These are phyloP conservation scores for Smittium culicis DNA, from an alignment of 371 early-diverging fungal genomes.

Conservation along the genomic window DNA sequence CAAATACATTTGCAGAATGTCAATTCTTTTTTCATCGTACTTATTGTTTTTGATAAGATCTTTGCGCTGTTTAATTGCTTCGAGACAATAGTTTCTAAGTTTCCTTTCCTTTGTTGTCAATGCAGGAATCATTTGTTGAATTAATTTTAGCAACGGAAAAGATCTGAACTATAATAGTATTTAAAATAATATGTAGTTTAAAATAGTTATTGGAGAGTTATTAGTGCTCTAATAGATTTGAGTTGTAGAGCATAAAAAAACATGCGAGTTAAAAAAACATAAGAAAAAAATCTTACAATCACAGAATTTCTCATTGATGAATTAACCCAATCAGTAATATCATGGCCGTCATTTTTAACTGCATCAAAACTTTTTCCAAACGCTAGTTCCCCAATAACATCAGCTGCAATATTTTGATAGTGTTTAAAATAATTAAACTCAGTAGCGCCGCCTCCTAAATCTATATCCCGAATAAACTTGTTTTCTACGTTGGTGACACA, in stretches of 20 bases:
- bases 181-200: too few relatives aligned
- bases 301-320: neutral
- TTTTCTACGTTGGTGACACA: neutral
- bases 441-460: neutral
- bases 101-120: neutral
- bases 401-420: conserved; percentile 18
- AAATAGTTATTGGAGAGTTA: too few relatives aligned
- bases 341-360: neutral
- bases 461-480: neutral
- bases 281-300: neutral
- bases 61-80: neutral
- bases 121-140: neutral
- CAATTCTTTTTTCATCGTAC: conserved; percentile 1
- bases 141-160: neutral
- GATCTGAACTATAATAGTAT: neutral
- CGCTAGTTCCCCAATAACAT: conserved; percentile 23
- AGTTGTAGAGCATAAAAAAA: too few relatives aligned
- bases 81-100: neutral
- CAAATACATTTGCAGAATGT: conserved; percentile 23
- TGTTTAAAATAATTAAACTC: conserved; percentile 18
- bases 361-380: conserved; percentile 22
- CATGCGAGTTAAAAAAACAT: neutral
- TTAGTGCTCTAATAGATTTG: too few relatives aligned
- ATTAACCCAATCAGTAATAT: neutral
- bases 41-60: conserved; percentile 3